A percentile compares a stretch with the other conserved stretches of the same genome.
Evolutionary conservation across 140 eudicot genomes (phyloP).

Genomic region (Anethum foeniculum): DNA sequence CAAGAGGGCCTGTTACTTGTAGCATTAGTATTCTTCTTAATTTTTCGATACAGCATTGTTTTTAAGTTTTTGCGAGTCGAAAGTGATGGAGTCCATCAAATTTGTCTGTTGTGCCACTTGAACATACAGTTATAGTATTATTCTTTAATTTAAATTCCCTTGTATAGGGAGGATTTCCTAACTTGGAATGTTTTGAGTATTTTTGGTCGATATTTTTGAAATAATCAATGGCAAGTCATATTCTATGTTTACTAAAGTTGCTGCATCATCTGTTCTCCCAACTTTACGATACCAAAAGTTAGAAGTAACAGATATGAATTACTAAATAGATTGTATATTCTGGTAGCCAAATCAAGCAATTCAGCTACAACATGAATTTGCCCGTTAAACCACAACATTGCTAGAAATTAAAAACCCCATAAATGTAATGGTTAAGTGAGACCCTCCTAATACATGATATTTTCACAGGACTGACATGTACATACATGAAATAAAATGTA

Average conservation of each 20-base stretch:
- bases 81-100: neutral
- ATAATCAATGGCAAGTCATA: neutral
- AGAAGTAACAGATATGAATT: too few relatives aligned
- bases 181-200: neutral
- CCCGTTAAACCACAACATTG: too few relatives aligned
- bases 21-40: conserved; percentile 34
- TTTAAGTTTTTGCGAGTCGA: neutral
- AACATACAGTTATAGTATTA: neutral
- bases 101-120: neutral
- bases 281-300: neutral
- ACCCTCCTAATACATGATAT: too few relatives aligned
- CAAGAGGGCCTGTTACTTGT: conserved; percentile 17
- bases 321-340: too few relatives aligned
- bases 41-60: conserved; percentile 37
- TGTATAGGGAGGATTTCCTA: neutral
- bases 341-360: too few relatives aligned
- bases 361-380: too few relatives aligned
- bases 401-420: too few relatives aligned
- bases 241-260: neutral
- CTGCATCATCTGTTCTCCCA: neutral
- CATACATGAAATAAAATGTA: too few relatives aligned
- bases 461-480: too few relatives aligned
- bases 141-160: neutral
- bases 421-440: too few relatives aligned
- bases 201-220: neutral